Percentiles rank a stretch among this genome's conserved stretches.
Conservation (phyloP, 2,329 filamentous ascomycete species). For the Ceratocystis papillata region DNA sequence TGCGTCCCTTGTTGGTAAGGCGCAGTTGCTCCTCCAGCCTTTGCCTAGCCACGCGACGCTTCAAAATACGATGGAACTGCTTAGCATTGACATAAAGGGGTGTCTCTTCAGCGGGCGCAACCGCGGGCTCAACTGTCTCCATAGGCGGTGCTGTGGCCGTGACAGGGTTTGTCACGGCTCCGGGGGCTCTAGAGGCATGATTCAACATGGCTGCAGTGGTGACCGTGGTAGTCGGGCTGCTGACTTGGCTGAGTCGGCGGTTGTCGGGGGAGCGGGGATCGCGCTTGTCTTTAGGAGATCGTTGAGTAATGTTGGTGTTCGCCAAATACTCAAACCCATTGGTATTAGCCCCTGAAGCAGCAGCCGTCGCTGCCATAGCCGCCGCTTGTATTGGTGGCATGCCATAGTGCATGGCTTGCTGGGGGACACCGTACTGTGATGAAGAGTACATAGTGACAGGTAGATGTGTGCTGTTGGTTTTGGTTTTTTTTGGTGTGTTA, state of each 20-base stretch:
- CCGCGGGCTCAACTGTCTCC: slow-evolving; percentile 59
- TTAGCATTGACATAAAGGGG: slow-evolving; percentile 97
- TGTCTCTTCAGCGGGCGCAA: slow-evolving; percentile 66
- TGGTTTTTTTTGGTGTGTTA: neutral
- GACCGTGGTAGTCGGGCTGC: slow-evolving; percentile 64
- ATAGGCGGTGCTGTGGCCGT: slow-evolving; percentile 59
- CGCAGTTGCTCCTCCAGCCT: slow-evolving; percentile 86
- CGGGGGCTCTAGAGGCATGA: slow-evolving; percentile 44
- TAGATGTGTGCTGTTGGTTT: neutral
- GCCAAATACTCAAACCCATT: slow-evolving; percentile 60
- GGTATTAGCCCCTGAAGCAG: slow-evolving; percentile 61
- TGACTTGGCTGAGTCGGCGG: slow-evolving; percentile 65
- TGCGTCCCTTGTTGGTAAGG: slow-evolving; percentile 86
- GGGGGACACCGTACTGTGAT: slow-evolving; percentile 62
- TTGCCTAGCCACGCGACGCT: slow-evolving; percentile 84
- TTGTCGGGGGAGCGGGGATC: slow-evolving; percentile 59
- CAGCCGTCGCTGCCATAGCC: slow-evolving; percentile 83
- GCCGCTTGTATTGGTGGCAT: slow-evolving; percentile 79
- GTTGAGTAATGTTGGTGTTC: slow-evolving; percentile 43
- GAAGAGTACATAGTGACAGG: slow-evolving; percentile 52
- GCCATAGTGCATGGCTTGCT: slow-evolving; percentile 68
- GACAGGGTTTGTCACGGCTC: slow-evolving; percentile 69
- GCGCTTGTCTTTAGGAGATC: slow-evolving; percentile 48
- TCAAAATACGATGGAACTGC: slow-evolving; percentile 94
- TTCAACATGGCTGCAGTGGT: slow-evolving; percentile 66